Evolutionary conservation across 2,329 filamentous ascomycete species (phyloP).

Genomic region (Truncatella angustata): DNA sequence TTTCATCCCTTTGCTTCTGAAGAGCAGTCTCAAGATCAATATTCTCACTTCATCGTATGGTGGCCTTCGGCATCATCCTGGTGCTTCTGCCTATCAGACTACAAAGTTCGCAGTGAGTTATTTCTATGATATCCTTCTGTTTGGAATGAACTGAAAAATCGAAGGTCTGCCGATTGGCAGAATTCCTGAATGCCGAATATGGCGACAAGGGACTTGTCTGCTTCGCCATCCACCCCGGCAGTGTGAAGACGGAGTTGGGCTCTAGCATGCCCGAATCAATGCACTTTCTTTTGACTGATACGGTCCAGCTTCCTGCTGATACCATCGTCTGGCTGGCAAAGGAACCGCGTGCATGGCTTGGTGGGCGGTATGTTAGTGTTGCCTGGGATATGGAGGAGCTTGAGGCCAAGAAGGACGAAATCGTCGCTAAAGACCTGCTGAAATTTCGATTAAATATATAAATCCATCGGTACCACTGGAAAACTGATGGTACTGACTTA

Average conservation of each 20-base stretch:
- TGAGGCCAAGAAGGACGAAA: slow-evolving; percentile 21
- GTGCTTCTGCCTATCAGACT: slow-evolving; percentile 43
- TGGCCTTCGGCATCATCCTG: slow-evolving; percentile 28
- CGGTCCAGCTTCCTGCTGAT: slow-evolving; percentile 21
- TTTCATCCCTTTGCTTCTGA: slow-evolving; percentile 25
- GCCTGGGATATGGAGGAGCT: slow-evolving; percentile 27
- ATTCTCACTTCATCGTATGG: slow-evolving; percentile 40
- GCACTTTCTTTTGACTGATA: slow-evolving; percentile 19
- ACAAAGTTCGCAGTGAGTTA: slow-evolving; percentile 40
- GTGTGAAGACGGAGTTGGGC: slow-evolving; percentile 39
- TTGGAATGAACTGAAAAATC: too few species aligned
- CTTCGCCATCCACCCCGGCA: slow-evolving; percentile 44
- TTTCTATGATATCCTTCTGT: too few species aligned
- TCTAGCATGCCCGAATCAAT: slow-evolving; percentile 26
- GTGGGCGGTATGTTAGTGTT: slow-evolving; percentile 22
- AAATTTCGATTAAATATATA: slow-evolving; percentile 18
- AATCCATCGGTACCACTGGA: background rate
- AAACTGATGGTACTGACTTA: too few species aligned
- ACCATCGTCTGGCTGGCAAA: slow-evolving; percentile 16
- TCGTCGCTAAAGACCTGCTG: slow-evolving; percentile 21
- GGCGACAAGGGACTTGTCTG: slow-evolving; percentile 37
- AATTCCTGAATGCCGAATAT: slow-evolving; percentile 44
- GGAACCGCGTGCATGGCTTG: slow-evolving; percentile 17
- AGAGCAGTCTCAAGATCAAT: slow-evolving; percentile 35
- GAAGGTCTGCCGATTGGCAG: slow-evolving; percentile 32